phyloP scores from a whole-genome alignment of 1,284 basidiomycete genomes.

The Boletellus deceptivus region DNA sequence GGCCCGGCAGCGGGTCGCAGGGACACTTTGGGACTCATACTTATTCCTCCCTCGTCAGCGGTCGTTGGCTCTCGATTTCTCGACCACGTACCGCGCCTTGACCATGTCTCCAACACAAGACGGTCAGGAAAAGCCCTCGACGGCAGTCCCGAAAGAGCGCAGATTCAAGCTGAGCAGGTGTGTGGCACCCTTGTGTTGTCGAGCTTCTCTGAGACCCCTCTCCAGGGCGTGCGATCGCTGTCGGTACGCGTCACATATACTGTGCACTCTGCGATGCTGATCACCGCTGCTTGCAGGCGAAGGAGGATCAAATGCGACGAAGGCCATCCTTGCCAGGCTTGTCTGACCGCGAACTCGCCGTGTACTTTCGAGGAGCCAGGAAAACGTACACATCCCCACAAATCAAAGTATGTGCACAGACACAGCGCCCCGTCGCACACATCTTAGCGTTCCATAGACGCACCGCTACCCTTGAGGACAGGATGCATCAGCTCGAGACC shows the following conservation, averaged over 20 bases:
- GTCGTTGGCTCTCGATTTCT: slow-evolving; percentile 7
- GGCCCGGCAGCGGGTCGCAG: slow-evolving; percentile 21
- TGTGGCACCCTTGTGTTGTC: slow-evolving; percentile 22
- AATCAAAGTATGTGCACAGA: slow-evolving; percentile 62
- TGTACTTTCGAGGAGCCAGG: slow-evolving; percentile 84
- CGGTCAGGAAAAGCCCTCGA: slow-evolving; percentile 40
- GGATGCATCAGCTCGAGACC: slow-evolving; percentile 81
- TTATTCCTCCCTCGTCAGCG: slow-evolving; percentile 23
- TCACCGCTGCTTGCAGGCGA: slow-evolving; percentile 44
- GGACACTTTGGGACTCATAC: slow-evolving; percentile 17
- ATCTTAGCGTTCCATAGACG: slow-evolving; percentile 42
- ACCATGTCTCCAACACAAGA: slow-evolving; percentile 44
- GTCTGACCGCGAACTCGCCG: slow-evolving; percentile 69
- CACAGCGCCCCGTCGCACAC: slow-evolving; percentile 1
- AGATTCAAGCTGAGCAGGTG: slow-evolving; percentile 83
- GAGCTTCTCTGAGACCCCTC: slow-evolving; percentile 11
- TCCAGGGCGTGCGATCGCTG: slow-evolving; percentile 80
- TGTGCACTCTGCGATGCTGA: neutral
- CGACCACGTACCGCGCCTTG: slow-evolving; percentile 4
- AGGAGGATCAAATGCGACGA: slow-evolving; percentile 82
- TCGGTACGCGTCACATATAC: slow-evolving; percentile 52
- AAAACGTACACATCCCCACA: slow-evolving; percentile 78
- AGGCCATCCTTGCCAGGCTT: slow-evolving; percentile 81
- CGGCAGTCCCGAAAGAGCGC: slow-evolving; percentile 66
- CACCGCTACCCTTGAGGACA: slow-evolving; percentile 75